A percentile compares a stretch with the other conserved stretches of the same genome.
phyloP scores from a whole-genome alignment of 352 stramenopile genomes.

The Phytophthora agathidicida region DNA sequence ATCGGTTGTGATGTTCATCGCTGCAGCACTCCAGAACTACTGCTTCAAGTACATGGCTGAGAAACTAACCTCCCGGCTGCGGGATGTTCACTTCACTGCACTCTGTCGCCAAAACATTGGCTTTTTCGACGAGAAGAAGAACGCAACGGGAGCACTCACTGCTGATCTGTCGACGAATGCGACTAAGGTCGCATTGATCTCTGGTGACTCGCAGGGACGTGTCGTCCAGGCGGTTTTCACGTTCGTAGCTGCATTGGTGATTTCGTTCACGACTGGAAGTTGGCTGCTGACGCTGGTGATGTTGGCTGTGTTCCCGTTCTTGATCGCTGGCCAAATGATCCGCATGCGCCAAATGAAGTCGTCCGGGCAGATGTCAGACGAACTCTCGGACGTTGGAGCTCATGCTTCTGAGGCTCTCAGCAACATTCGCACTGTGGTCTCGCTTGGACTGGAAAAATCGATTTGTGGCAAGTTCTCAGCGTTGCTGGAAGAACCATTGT shows the following conservation, averaged over 20 bases:
- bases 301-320: slow-evolving; percentile 61
- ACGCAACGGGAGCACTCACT: slow-evolving; percentile 55
- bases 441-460: slow-evolving; percentile 39
- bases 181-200: slow-evolving; percentile 50
- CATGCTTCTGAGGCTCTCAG: slow-evolving; percentile 50
- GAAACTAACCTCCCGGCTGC: slow-evolving; percentile 52
- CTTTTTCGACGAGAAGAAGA: slow-evolving; percentile 74
- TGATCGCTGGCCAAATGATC: slow-evolving; percentile 46
- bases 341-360: slow-evolving; percentile 47
- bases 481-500: slow-evolving; percentile 34
- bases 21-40: slow-evolving; percentile 43
- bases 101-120: slow-evolving; percentile 50
- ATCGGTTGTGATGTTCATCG: slow-evolving; percentile 31
- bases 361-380: slow-evolving; percentile 13
- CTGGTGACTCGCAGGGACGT: slow-evolving; percentile 51
- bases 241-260: slow-evolving; percentile 53
- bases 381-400: slow-evolving; percentile 36
- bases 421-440: slow-evolving; percentile 52
- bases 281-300: slow-evolving; percentile 78
- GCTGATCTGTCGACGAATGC: slow-evolving; percentile 60
- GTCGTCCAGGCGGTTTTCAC: slow-evolving; percentile 56
- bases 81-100: slow-evolving; percentile 51
- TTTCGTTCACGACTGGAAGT: slow-evolving; percentile 65
- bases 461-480: slow-evolving; percentile 25
- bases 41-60: slow-evolving; percentile 59